Conservation (phyloP, 2,329 filamentous ascomycete genomes). For the Pseudogymnoascus sp. region DNA sequence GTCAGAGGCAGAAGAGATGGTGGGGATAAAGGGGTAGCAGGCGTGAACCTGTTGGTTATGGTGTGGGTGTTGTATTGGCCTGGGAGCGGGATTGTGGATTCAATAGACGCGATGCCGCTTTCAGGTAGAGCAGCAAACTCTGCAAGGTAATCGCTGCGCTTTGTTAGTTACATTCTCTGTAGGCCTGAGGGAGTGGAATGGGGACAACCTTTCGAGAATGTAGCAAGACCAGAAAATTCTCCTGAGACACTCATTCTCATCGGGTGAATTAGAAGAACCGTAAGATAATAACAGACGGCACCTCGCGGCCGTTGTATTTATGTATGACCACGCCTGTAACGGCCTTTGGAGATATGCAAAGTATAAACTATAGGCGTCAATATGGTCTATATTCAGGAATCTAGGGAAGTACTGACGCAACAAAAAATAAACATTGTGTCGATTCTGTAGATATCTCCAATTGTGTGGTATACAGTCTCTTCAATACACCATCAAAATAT, state of each 20-base stretch:
- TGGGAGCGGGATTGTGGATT: constrained; percentile 43
- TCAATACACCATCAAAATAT: constrained; percentile 42
- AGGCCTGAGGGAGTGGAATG: neutral
- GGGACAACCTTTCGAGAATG: constrained; percentile 42
- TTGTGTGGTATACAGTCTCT: constrained; percentile 40
- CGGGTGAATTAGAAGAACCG: constrained; percentile 28
- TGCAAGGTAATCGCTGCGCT: constrained; percentile 43
- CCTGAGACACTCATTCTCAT: constrained; percentile 42
- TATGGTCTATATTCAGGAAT: neutral
- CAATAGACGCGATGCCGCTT: constrained; percentile 45
- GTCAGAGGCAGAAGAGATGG: neutral
- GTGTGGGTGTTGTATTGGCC: constrained; percentile 41
- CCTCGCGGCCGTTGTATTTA: constrained; percentile 43
- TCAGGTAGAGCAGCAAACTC: constrained; percentile 45
- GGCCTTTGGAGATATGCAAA: constrained; percentile 45
- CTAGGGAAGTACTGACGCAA: constrained; percentile 34
- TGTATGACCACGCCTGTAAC: constrained; percentile 47
- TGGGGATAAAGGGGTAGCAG: neutral
- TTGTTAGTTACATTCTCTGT: neutral
- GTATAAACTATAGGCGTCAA: constrained; percentile 34
- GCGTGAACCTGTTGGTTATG: constrained; percentile 24
- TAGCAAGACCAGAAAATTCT: constrained; percentile 51
- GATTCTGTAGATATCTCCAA: constrained; percentile 40
- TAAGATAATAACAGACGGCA: constrained; percentile 45
- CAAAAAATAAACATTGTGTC: constrained; percentile 45